Evolutionary conservation across 2,329 filamentous ascomycete species (phyloP).

Genomic region (Aspergillus costaricaensis): DNA sequence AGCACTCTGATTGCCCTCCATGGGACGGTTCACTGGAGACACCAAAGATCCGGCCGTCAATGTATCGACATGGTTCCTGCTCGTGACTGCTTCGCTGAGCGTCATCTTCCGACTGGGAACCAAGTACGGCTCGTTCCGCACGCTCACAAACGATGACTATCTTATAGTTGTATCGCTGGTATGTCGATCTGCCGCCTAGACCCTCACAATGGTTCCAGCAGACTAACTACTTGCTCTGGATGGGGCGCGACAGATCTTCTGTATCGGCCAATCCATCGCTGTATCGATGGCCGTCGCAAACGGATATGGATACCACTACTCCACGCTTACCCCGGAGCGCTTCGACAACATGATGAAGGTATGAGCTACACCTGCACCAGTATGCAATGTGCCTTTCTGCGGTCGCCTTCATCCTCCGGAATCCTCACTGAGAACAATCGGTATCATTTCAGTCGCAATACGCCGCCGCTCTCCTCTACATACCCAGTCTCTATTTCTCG

Average conservation of each 20-base stretch:
- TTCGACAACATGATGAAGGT: slow-evolving; percentile 26
- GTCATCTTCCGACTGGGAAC: slow-evolving; percentile 26
- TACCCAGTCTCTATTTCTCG: slow-evolving; percentile 24
- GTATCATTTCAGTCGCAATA: slow-evolving; percentile 21
- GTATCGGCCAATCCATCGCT: slow-evolving; percentile 20
- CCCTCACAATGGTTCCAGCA: not conserved
- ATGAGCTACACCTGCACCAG: slow-evolving; percentile 13
- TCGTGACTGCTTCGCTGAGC: slow-evolving; percentile 23
- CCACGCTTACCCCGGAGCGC: slow-evolving; percentile 13
- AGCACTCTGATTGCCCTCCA: slow-evolving; percentile 2
- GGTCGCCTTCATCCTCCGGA: not conserved
- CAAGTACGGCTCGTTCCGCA: slow-evolving; percentile 24
- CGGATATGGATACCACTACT: slow-evolving; percentile 26
- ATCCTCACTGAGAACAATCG: slow-evolving; percentile 1
- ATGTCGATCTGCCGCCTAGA: not conserved
- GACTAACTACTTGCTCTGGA: not conserved
- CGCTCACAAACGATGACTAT: slow-evolving; percentile 24
- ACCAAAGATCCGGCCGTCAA: slow-evolving; percentile 26
- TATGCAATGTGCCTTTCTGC: too few species aligned
- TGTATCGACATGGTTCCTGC: slow-evolving; percentile 24
- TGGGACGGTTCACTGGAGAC: slow-evolving; percentile 25
- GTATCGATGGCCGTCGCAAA: slow-evolving; percentile 25
- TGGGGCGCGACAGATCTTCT: slow-evolving; percentile 11
- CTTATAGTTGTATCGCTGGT: slow-evolving; percentile 23
- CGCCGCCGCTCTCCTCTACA: slow-evolving; percentile 23